phyloP scores from a whole-genome alignment of 2,329 filamentous ascomycete species.

The Trichoderma afroharzianum region DNA sequence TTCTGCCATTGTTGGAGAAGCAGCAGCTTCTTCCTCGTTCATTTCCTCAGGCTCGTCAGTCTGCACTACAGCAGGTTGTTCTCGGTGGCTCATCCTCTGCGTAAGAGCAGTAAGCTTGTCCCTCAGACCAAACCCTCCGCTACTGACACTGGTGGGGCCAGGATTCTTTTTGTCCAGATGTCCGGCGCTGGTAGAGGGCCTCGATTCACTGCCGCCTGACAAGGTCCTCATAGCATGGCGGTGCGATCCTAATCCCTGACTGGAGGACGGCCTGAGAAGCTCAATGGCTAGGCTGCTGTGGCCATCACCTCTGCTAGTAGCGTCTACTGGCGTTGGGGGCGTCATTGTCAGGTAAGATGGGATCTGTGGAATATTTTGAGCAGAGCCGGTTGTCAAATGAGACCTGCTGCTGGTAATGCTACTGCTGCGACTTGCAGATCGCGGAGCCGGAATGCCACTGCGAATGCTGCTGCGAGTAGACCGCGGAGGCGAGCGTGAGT shows the following conservation, averaged over 20 bases:
- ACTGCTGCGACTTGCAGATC: slow-evolving; percentile 50
- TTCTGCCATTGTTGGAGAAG: background rate
- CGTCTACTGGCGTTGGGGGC: slow-evolving; percentile 41
- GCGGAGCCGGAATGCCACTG: slow-evolving; percentile 44
- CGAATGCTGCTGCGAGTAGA: slow-evolving; percentile 49
- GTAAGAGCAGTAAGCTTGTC: slow-evolving; percentile 37
- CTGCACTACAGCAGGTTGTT: slow-evolving; percentile 21
- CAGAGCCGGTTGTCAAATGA: slow-evolving; percentile 33
- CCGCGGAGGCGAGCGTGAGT: slow-evolving; percentile 55
- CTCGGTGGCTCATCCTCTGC: slow-evolving; percentile 27
- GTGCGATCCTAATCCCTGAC: slow-evolving; percentile 28
- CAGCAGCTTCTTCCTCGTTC: slow-evolving; percentile 1
- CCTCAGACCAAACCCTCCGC: slow-evolving; percentile 33
- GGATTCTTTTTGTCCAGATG: slow-evolving; percentile 26
- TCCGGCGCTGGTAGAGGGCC: slow-evolving; percentile 34
- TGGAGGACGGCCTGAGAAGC: slow-evolving; percentile 32
- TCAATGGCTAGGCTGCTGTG: slow-evolving; percentile 29
- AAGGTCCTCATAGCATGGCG: slow-evolving; percentile 19
- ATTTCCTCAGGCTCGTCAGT: slow-evolving; percentile 5
- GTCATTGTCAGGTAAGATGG: slow-evolving; percentile 47
- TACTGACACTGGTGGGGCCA: slow-evolving; percentile 23
- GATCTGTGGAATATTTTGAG: slow-evolving; percentile 27
- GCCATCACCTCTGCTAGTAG: slow-evolving; percentile 20
- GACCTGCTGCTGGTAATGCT: slow-evolving; percentile 49
- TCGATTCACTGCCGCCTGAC: slow-evolving; percentile 21